Evolutionary conservation across 768 basidiomycete species (phyloP).

Genomic region (Coprinellus aureogranulatus): DNA sequence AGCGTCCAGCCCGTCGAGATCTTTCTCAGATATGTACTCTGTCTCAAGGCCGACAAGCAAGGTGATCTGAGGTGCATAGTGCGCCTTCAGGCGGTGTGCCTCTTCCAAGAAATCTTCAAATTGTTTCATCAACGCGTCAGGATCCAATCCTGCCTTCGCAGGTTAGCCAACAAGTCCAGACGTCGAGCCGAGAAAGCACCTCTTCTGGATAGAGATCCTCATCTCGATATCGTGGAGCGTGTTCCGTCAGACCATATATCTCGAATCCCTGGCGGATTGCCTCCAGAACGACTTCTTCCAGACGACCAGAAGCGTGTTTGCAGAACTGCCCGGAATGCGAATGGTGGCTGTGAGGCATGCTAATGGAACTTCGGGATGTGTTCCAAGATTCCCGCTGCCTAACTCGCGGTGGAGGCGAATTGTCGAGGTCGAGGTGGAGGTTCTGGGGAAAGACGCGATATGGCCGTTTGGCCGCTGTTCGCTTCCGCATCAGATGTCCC

Average conservation of each 20-base stretch:
- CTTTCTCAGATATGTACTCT: conserved; percentile 73
- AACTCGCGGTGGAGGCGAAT: neutral
- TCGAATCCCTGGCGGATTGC: conserved; percentile 79
- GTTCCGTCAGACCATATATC: conserved; percentile 87
- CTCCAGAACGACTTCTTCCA: conserved; percentile 79
- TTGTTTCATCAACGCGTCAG: conserved; percentile 52
- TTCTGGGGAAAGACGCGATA: neutral
- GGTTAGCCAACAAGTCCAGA: conserved; percentile 8
- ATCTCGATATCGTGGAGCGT: conserved; percentile 81
- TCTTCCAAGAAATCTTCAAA: conserved; percentile 75
- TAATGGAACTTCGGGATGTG: neutral
- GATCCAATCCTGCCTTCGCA: conserved; percentile 52
- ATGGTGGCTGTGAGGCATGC: conserved; percentile 72
- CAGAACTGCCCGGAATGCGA: conserved; percentile 95
- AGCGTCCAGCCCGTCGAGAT: conserved; percentile 55
- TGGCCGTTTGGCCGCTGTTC: neutral
- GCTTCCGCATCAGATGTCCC: conserved; percentile 5
- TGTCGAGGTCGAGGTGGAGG: neutral
- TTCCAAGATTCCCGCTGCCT: neutral
- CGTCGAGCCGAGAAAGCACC: conserved; percentile 43
- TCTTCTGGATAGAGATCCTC: conserved; percentile 95
- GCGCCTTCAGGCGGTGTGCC: conserved; percentile 70
- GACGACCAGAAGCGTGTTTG: conserved; percentile 76
- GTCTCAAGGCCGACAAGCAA: conserved; percentile 92
- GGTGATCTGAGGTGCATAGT: conserved; percentile 63